Conservation (phyloP, 2,329 filamentous ascomycete species). For the Fusarium albidum region DNA sequence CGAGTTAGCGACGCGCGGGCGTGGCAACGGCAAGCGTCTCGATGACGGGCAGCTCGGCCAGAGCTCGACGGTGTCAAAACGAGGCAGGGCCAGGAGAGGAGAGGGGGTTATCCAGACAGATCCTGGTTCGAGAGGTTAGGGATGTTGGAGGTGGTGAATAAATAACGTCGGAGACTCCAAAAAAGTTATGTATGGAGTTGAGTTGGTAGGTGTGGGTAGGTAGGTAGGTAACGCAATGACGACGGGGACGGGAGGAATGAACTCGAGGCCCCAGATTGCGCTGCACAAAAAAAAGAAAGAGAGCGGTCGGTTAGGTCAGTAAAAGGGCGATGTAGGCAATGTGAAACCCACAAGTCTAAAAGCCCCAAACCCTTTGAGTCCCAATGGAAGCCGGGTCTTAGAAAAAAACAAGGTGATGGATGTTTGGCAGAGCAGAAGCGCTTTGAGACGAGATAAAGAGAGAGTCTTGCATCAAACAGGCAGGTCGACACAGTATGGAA, state of each 20-base stretch:
- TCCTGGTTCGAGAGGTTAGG: background rate
- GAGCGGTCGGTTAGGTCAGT: constrained; percentile 38
- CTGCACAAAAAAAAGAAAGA: constrained; percentile 28
- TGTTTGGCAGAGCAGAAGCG: constrained; percentile 2
- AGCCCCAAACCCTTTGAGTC: constrained; percentile 22
- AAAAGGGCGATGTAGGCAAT: constrained; percentile 30
- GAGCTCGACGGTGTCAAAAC: constrained; percentile 26
- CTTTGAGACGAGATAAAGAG: constrained; percentile 18
- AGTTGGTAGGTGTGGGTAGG: constrained; percentile 9
- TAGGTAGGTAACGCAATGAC: constrained; percentile 26
- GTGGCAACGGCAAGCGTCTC: constrained; percentile 15
- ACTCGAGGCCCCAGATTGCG: background rate
- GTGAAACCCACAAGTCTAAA: constrained; percentile 33
- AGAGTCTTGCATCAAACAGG: background rate
- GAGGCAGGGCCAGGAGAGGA: constrained; percentile 15
- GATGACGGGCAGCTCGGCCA: constrained; percentile 18
- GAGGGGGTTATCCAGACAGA: constrained; percentile 7
- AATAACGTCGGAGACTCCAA: constrained; percentile 31
- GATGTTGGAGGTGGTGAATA: constrained; percentile 10
- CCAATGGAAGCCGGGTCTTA: constrained; percentile 14
- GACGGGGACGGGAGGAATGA: constrained; percentile 24
- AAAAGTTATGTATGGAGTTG: constrained; percentile 15
- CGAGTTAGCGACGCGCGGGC: constrained; percentile 15
- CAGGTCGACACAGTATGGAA: no score
- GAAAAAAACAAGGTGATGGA: constrained; percentile 24